Conservation (phyloP, 148 eudicot species). For the Silene latifolia region DNA sequence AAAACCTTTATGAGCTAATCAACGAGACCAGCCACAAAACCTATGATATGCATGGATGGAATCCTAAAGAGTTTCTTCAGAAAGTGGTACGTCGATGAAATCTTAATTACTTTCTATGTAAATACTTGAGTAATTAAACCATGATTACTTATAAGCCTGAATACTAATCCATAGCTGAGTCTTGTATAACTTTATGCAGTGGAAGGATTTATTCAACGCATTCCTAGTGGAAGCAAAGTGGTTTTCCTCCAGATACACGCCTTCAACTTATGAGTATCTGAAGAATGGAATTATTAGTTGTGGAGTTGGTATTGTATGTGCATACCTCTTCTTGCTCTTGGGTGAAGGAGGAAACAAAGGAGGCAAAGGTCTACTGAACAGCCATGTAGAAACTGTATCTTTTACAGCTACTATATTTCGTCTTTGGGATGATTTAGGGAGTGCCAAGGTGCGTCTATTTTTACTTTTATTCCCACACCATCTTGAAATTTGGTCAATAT, state of each 20-base stretch:
- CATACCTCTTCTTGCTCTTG: conserved; percentile 46
- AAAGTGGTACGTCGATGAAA: conserved; percentile 32
- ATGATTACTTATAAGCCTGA: no score
- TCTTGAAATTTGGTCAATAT: no score
- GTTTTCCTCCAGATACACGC: conserved; percentile 44
- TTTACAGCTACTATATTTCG: conserved; percentile 54
- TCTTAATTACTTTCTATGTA: no score
- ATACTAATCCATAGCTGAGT: no score
- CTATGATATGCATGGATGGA: conserved; percentile 38
- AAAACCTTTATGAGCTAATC: conserved; percentile 37
- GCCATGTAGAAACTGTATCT: conserved; percentile 25
- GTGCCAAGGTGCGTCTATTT: conserved; percentile 33
- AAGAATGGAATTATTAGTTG: conserved; percentile 46
- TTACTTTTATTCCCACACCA: no score
- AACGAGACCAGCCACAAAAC: conserved; percentile 39
- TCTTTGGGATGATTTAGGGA: conserved; percentile 68
- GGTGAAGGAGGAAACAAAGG: conserved; percentile 32
- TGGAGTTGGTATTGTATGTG: conserved; percentile 39
- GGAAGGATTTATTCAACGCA: conserved; percentile 41
- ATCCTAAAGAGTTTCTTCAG: conserved; percentile 33
- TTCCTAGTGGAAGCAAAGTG: conserved; percentile 62
- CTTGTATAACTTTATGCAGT: conserved; percentile 17
- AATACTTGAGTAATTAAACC: no score
- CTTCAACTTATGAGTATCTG: conserved; percentile 44
- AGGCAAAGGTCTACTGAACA: conserved; percentile 13